Evolutionary conservation across 345 rosid genomes (phyloP), one percentile per base, ranked within the genome.

Genomic region (Salix exigua): DNA sequence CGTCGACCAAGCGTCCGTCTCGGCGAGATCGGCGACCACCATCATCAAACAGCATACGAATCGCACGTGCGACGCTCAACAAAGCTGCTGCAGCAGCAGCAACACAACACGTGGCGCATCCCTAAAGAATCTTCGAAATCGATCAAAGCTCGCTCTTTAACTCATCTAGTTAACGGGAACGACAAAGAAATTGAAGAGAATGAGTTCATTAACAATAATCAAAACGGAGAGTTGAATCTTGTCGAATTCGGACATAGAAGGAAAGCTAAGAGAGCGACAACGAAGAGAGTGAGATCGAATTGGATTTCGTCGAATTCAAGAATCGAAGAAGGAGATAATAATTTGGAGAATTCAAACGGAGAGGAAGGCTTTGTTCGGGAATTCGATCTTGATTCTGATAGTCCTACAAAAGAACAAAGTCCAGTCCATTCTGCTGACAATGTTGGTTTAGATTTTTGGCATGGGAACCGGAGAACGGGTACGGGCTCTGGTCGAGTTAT

Each of bases 151-250:
- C 88, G 94, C 19, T 86, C 92, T 30, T 63, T 90, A 73, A 86
- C 87, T 31, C 82, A 88, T 77, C 89, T 90, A 58, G 91, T 85
- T 25, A 86, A 87, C 75, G 94, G 94, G 21, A 78, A 83, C 62
- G 78, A 51, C 33, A 76, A n/a, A 66, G 83, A 84, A 40, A 55
- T 60, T 73, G 85, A 76, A 66, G 87, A 84, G 35, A 8, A 40
- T 17, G 86, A 82, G 6, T 83, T 74, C 8, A 68, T 28, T 51
- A 70, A 30, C 64, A 82, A 78, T 1, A 82, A 83, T 77, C 81
- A 77, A 31, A 83, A 78, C 37, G 76, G 65, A 26, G 78, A 72
- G 11, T n/a, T 46, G 3, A 79, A 68, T n/a, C 46, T 55, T 7
- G 80, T 82, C 66, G 83, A 82, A 51, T 82, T 84, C 61, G 80